Conservation (phyloP, 2,329 filamentous ascomycete genomes). For the Elsinoe batatas region DNA sequence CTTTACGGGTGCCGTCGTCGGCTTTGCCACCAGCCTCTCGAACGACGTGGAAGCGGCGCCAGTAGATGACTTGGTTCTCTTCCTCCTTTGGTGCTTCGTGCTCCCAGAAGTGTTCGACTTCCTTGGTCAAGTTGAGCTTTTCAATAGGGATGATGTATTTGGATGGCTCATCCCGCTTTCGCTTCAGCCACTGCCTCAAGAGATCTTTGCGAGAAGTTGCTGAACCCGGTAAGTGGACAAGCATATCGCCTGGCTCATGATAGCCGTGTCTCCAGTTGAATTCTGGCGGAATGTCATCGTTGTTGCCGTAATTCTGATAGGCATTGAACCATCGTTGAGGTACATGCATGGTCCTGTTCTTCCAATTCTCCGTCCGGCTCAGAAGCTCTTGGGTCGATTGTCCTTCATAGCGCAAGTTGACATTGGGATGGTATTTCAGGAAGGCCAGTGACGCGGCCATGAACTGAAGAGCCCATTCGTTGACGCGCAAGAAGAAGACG, state of each 20-base stretch:
- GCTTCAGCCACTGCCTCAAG: not conserved
- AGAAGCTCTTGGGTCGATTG: conserved; percentile 16
- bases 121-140: not conserved
- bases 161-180: not conserved
- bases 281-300: conserved; percentile 12
- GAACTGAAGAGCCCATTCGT: conserved; percentile 19
- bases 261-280: not conserved
- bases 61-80: conserved; percentile 24
- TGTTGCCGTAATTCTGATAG: conserved; percentile 26
- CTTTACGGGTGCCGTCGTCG: conserved; percentile 16
- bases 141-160: not conserved
- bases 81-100: conserved; percentile 18
- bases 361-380: conserved; percentile 11
- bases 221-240: conserved; percentile 10
- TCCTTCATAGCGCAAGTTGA: conserved; percentile 18
- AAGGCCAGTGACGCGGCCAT: conserved; percentile 21
- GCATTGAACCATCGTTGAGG: conserved; percentile 22
- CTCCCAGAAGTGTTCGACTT: conserved; percentile 11
- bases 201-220: not conserved
- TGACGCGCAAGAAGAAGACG: conserved; percentile 26
- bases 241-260: conserved; percentile 17
- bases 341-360: conserved; percentile 15
- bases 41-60: conserved; percentile 20
- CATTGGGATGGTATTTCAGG: conserved; percentile 13
- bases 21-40: conserved; percentile 19